Percentiles rank a stretch among this genome's conserved stretches.
These are phyloP conservation scores for Xylaria cubensis DNA, from an alignment of 495 filamentous ascomycete species.

Conservation along the genomic window DNA sequence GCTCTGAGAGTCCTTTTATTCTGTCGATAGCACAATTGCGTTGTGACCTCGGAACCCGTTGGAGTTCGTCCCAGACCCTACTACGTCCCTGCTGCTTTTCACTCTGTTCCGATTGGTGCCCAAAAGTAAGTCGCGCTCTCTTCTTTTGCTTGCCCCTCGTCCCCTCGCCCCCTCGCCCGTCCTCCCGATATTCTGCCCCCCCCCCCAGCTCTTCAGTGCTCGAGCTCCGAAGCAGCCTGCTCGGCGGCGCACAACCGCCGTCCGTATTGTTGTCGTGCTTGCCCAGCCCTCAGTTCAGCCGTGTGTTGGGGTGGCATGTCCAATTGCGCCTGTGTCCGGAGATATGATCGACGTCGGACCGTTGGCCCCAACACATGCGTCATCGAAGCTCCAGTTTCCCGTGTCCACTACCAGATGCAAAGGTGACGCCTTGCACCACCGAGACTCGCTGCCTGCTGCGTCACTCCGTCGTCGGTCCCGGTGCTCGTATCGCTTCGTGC, in stretches of 20 bases:
- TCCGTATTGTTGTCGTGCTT: background rate
- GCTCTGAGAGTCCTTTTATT: conserved; percentile 44
- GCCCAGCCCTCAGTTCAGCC: conserved; percentile 24
- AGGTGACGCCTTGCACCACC: background rate
- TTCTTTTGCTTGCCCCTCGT: conserved; percentile 3
- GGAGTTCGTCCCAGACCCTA: conserved; percentile 46
- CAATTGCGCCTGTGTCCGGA: conserved; percentile 27
- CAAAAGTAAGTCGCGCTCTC: conserved; percentile 46
- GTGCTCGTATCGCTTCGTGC: conserved; percentile 6
- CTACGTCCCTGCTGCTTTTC: conserved; percentile 40
- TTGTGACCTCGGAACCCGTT: conserved; percentile 45
- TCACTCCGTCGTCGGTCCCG: background rate
- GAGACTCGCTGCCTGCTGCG: background rate
- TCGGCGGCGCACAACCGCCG: background rate
- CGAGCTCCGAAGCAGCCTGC: conserved; percentile 25
- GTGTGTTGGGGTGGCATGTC: conserved; percentile 9
- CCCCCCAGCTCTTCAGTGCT: conserved; percentile 34
- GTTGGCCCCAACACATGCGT: conserved; percentile 39
- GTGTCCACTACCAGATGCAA: conserved; percentile 14
- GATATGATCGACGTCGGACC: conserved; percentile 36
- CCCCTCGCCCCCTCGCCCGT: background rate
- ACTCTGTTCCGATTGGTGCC: conserved; percentile 49
- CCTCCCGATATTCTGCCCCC: background rate
- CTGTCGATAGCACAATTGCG: conserved; percentile 36
- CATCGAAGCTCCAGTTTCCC: conserved; percentile 33